Evolutionary conservation across 208 protist genomes (phyloP).

Genomic region (Spongospora subterranea): DNA sequence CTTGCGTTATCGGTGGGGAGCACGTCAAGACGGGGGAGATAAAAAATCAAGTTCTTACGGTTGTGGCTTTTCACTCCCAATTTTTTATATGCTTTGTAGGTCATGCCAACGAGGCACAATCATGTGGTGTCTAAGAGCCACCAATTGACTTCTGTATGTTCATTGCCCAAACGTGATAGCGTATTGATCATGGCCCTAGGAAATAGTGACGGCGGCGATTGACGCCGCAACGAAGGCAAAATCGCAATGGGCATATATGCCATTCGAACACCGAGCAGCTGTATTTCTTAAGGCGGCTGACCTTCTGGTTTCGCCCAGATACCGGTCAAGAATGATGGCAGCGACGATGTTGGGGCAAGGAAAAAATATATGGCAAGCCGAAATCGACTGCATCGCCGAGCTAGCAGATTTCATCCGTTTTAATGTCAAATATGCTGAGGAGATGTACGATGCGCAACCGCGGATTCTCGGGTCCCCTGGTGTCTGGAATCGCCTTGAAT

Average conservation of each 20-base stretch:
- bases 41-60: background rate
- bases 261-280: conserved; percentile 86
- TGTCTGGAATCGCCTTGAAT: conserved; percentile 92
- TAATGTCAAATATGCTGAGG: conserved; percentile 88
- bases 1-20: conserved; percentile 23
- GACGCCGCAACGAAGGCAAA: conserved; percentile 81
- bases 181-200: background rate
- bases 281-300: conserved; percentile 88
- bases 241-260: conserved; percentile 78
- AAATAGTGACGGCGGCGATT: conserved; percentile 77
- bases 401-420: conserved; percentile 93
- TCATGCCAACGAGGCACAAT: background rate
- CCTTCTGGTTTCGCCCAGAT: conserved; percentile 61
- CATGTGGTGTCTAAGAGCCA: background rate
- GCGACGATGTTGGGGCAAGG: conserved; percentile 93
- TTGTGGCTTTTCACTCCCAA: background rate
- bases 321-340: conserved; percentile 70
- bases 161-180: background rate
- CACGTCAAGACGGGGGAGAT: background rate
- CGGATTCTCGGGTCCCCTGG: conserved; percentile 72
- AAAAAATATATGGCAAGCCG: conserved; percentile 95
- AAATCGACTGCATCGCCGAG: conserved; percentile 94
- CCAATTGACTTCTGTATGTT: background rate
- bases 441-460: conserved; percentile 85
- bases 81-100: background rate